Percentiles rank a stretch among this genome's conserved stretches.
Conservation (phyloP, 1,284 basidiomycete genomes). For the Cystobasidiaceae sp. region DNA sequence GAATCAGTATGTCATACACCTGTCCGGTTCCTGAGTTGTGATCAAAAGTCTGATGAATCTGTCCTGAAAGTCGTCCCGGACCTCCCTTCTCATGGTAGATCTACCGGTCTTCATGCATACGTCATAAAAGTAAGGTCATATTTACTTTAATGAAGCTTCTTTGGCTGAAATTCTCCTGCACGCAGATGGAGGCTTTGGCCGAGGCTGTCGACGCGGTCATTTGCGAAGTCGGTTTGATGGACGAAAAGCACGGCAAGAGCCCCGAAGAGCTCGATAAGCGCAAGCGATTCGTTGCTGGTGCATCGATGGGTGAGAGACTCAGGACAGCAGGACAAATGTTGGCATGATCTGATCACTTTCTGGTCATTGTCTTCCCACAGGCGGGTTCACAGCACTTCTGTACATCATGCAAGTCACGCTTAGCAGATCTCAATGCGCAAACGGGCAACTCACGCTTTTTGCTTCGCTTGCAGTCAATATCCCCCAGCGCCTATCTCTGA, state of each 20-base stretch:
- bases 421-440: neutral
- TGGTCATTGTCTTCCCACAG: neutral
- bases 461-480: constrained; percentile 5
- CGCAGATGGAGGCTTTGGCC: constrained; percentile 24
- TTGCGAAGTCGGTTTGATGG: constrained; percentile 30
- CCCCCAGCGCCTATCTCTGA: constrained; percentile 19
- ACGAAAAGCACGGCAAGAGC: constrained; percentile 16
- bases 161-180: neutral
- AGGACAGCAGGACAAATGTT: too few relatives aligned
- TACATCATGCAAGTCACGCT: constrained; percentile 10
- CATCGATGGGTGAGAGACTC: constrained; percentile 19
- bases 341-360: too few relatives aligned
- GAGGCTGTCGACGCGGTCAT: constrained; percentile 39
- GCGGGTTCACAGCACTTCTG: constrained; percentile 22
- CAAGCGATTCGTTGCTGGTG: constrained; percentile 20
- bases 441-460: neutral
- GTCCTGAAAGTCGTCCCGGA: constrained; percentile 35
- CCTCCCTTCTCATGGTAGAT: constrained; percentile 39
- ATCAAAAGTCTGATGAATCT: neutral
- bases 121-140: constrained; percentile 28
- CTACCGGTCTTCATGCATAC: constrained; percentile 39
- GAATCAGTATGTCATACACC: neutral
- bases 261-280: constrained; percentile 16
- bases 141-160: too few relatives aligned
- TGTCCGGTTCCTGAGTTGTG: neutral